phyloP scores from a whole-genome alignment of 441 rosid species.

The Gossypium schwendimanii region DNA sequence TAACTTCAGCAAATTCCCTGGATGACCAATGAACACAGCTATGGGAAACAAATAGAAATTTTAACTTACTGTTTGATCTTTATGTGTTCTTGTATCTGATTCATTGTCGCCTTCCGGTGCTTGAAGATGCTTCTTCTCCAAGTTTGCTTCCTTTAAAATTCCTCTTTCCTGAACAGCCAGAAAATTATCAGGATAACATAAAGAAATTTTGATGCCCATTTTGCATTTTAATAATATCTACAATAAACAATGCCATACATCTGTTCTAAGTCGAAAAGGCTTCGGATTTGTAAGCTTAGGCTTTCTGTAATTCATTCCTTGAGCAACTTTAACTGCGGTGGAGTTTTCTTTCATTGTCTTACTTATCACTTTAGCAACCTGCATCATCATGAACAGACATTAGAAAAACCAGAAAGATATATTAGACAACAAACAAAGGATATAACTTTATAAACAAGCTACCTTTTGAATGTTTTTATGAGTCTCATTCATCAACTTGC shows the following conservation, averaged over 20 bases:
- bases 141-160: conserved; percentile 64
- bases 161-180: conserved; percentile 45
- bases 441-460: not conserved
- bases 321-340: conserved; percentile 17
- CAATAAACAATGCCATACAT: conserved; percentile 41
- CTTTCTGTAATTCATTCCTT: conserved; percentile 41
- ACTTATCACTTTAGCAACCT: conserved; percentile 30
- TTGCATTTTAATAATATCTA: not conserved
- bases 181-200: conserved; percentile 14
- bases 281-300: conserved; percentile 80
- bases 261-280: conserved; percentile 84
- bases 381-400: conserved; percentile 16
- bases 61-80: conserved; percentile 28
- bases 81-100: conserved; percentile 1
- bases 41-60: not conserved
- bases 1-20: conserved; percentile 4
- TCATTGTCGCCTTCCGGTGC: conserved; percentile 19
- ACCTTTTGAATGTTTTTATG: conserved; percentile 36
- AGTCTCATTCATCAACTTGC: conserved; percentile 19
- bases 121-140: conserved; percentile 44
- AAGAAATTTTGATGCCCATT: not conserved
- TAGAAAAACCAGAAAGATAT: conserved; percentile 5
- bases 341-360: conserved; percentile 38
- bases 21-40: not conserved
- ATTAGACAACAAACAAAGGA: not conserved